Evolutionary conservation across 2,329 filamentous ascomycete genomes (phyloP).

Genomic region (Trichoderma sp.): DNA sequence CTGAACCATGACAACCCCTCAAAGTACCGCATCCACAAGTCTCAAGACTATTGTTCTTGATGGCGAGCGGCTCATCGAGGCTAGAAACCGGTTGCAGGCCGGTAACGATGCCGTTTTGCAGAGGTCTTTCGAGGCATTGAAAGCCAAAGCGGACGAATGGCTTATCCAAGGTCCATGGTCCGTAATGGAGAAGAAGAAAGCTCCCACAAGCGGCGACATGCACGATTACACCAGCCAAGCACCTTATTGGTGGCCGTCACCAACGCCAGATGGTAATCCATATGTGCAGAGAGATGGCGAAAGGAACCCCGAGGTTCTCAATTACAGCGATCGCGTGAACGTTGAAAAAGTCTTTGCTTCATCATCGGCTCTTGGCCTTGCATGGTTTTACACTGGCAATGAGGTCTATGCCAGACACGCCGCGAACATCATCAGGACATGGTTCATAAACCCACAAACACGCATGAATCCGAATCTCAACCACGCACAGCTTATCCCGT

Average conservation of each 20-base stretch:
- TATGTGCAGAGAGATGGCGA: slow-evolving; percentile 17
- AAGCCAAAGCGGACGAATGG: slow-evolving; percentile 5
- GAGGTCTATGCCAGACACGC: slow-evolving; percentile 7
- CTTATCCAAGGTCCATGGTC: slow-evolving; percentile 16
- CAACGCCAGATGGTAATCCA: background rate
- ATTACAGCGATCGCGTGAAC: slow-evolving; percentile 12
- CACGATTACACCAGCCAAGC: slow-evolving; percentile 19
- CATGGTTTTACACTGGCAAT: slow-evolving; percentile 16
- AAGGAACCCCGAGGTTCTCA: slow-evolving; percentile 16
- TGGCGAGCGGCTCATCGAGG: background rate
- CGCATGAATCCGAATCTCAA: slow-evolving; percentile 19
- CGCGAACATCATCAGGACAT: slow-evolving; percentile 10
- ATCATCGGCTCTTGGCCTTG: slow-evolving; percentile 10
- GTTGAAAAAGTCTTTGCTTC: slow-evolving; percentile 15
- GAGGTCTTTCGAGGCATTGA: background rate
- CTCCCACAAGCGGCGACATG: slow-evolving; percentile 8
- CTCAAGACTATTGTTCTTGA: slow-evolving; percentile 14
- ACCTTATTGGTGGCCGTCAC: slow-evolving; percentile 18
- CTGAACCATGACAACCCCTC: background rate
- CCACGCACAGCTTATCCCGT: slow-evolving; percentile 16
- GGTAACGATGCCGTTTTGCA: background rate
- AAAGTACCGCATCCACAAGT: background rate
- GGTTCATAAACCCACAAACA: slow-evolving; percentile 10
- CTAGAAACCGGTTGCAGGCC: background rate
- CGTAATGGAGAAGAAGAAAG: slow-evolving; percentile 13